phyloP scores from a whole-genome alignment of 768 basidiomycete genomes.

The Tricholoma bakamatsutake region DNA sequence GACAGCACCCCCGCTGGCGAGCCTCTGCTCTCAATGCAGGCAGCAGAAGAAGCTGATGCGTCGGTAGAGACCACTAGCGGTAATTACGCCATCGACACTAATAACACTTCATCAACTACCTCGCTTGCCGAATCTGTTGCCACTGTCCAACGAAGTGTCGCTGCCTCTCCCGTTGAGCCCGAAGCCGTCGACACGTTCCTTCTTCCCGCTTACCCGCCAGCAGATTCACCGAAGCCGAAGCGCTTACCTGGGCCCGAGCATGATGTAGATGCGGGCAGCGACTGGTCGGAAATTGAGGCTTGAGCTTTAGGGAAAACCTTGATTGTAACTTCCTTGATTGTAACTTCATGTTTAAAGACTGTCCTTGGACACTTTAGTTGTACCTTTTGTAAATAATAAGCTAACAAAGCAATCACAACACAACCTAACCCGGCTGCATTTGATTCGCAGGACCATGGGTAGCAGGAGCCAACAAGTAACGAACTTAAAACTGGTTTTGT shows the following conservation, averaged over 20 bases:
- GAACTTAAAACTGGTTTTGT: too few relatives aligned
- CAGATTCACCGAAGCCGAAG: conserved; percentile 1
- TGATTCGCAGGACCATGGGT: too few relatives aligned
- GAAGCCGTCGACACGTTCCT: conserved; percentile 22
- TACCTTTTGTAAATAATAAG: background rate
- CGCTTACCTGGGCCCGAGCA: conserved; percentile 10
- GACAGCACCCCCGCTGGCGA: background rate
- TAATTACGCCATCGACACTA: background rate
- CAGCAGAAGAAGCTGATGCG: background rate
- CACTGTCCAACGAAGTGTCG: conserved; percentile 15
- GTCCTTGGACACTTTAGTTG: background rate
- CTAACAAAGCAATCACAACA: too few relatives aligned
- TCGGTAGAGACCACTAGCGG: background rate
- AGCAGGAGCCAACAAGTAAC: background rate
- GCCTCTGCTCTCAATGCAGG: background rate
- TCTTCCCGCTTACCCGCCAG: conserved; percentile 13
- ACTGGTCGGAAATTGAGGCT: conserved; percentile 39
- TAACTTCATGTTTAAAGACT: background rate
- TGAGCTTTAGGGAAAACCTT: conserved; percentile 6
- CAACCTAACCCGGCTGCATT: too few relatives aligned
- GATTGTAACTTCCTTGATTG: too few relatives aligned
- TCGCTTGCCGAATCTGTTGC: conserved; percentile 14
- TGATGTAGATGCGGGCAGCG: conserved; percentile 26
- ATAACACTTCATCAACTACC: background rate
- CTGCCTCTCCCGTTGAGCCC: background rate